phyloP scores from a whole-genome alignment of 768 basidiomycete species.

The Termitomyces sp. region DNA sequence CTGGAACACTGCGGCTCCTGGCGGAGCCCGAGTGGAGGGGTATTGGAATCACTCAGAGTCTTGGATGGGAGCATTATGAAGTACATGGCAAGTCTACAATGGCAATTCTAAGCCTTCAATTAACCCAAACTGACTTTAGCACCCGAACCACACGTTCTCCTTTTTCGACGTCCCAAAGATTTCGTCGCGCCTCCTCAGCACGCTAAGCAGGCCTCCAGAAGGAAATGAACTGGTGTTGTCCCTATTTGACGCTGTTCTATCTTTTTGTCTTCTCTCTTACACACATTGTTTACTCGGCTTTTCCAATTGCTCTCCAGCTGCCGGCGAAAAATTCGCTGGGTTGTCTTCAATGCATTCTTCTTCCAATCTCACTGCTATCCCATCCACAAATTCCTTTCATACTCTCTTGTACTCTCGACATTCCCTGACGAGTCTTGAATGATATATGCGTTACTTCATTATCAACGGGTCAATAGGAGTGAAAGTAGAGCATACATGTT shows the following conservation, averaged over 20 bases:
- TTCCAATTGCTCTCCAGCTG: slow-evolving; percentile 3
- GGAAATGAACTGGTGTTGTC: slow-evolving; percentile 29
- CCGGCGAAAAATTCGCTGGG: background rate
- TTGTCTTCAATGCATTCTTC: slow-evolving; percentile 2
- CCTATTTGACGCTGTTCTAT: background rate
- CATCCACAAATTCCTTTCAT: background rate
- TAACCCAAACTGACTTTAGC: slow-evolving; percentile 35
- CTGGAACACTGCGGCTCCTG: slow-evolving; percentile 77
- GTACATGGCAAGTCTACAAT: slow-evolving; percentile 66
- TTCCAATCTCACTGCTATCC: background rate
- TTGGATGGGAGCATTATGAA: slow-evolving; percentile 97
- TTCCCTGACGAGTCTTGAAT: background rate
- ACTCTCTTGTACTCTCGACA: background rate
- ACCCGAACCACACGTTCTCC: slow-evolving; percentile 89
- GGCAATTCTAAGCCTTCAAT: background rate
- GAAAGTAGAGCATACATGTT: background rate
- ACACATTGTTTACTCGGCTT: slow-evolving; percentile 3
- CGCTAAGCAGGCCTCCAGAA: slow-evolving; percentile 26
- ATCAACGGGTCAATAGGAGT: too few species aligned
- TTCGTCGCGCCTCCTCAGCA: slow-evolving; percentile 51
- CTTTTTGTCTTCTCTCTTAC: slow-evolving; percentile 1
- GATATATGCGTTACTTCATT: background rate
- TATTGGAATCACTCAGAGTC: slow-evolving; percentile 92
- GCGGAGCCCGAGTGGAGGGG: slow-evolving; percentile 91
- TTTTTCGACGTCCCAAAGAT: slow-evolving; percentile 81